These are phyloP conservation scores for Lyophyllum decastes DNA, from an alignment of 768 basidiomycete genomes.

Conservation along the genomic window DNA sequence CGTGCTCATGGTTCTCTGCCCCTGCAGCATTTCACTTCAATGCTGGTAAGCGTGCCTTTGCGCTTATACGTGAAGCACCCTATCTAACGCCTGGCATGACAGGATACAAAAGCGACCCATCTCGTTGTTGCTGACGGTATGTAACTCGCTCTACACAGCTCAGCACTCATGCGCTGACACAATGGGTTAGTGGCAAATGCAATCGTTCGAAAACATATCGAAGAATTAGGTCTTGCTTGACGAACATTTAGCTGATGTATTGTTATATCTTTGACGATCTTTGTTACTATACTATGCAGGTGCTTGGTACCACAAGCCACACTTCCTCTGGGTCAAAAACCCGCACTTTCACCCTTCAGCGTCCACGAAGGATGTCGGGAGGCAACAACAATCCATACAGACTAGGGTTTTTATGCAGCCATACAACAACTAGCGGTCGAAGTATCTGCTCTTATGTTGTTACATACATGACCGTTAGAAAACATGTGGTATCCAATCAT, in stretches of 20 bases:
- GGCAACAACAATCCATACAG: too few relatives aligned
- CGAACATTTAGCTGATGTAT: background rate
- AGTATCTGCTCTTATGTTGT: too few relatives aligned
- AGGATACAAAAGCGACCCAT: constrained; percentile 69
- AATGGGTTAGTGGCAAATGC: constrained; percentile 54
- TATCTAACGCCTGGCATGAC: constrained; percentile 6
- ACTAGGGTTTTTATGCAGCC: too few relatives aligned
- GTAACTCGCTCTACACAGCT: constrained; percentile 18
- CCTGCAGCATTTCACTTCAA: constrained; percentile 64
- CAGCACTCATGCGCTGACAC: background rate
- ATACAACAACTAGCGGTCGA: too few relatives aligned
- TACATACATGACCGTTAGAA: background rate
- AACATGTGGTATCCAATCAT: background rate
- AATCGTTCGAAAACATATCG: constrained; percentile 63
- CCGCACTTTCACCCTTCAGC: too few relatives aligned
- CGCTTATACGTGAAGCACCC: background rate
- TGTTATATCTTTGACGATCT: background rate
- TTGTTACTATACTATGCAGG: background rate
- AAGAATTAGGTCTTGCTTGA: constrained; percentile 44
- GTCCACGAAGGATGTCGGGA: too few relatives aligned
- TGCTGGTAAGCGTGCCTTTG: constrained; percentile 45
- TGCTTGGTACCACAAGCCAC: too few relatives aligned
- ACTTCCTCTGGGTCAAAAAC: background rate
- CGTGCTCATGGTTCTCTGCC: constrained; percentile 1
- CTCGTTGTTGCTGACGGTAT: constrained; percentile 59